Percentiles rank a stretch among this genome's conserved stretches.
These are phyloP conservation scores for Laetiporus sulphureus DNA, from an alignment of 1,284 basidiomycete genomes.

Conservation along the genomic window DNA sequence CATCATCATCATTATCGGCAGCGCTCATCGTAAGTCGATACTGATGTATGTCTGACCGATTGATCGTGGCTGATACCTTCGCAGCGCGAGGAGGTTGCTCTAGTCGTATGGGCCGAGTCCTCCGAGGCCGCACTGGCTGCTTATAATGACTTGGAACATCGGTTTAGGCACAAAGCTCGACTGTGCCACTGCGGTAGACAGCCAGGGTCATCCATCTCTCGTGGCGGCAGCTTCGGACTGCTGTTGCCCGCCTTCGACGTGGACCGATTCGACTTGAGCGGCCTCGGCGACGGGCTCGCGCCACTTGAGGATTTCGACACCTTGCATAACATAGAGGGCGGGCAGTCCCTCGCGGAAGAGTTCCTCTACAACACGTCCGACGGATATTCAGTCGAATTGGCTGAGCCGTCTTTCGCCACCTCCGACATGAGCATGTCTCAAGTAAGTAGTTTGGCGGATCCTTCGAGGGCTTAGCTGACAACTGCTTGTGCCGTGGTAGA, in stretches of 20 bases:
- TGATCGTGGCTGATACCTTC: too few relatives aligned
- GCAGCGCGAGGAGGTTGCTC: slow-evolving; percentile 5
- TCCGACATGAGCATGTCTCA: too few relatives aligned
- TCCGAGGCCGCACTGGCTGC: neutral
- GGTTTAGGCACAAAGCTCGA: neutral
- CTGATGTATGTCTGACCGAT: slow-evolving; percentile 3
- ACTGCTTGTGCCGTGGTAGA: too few relatives aligned
- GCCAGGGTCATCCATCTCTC: neutral
- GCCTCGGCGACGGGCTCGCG: neutral
- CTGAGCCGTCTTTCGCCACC: too few relatives aligned
- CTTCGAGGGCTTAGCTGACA: too few relatives aligned
- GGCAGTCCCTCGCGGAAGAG: too few relatives aligned
- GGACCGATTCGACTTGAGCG: neutral
- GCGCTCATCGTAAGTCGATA: neutral
- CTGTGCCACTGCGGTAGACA: neutral
- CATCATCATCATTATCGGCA: too few relatives aligned
- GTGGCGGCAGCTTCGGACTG: neutral
- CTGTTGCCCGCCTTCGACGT: neutral
- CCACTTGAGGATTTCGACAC: neutral
- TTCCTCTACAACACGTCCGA: too few relatives aligned
- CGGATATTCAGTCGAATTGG: too few relatives aligned
- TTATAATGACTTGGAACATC: neutral
- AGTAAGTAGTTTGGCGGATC: too few relatives aligned
- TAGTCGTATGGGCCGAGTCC: slow-evolving; percentile 3
- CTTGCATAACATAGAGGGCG: too few relatives aligned